Percentiles rank a stretch among this genome's conserved stretches.
These are phyloP conservation scores for Lactuca sativa DNA, from an alignment of 129 eudicot genomes.

Conservation along the genomic window DNA sequence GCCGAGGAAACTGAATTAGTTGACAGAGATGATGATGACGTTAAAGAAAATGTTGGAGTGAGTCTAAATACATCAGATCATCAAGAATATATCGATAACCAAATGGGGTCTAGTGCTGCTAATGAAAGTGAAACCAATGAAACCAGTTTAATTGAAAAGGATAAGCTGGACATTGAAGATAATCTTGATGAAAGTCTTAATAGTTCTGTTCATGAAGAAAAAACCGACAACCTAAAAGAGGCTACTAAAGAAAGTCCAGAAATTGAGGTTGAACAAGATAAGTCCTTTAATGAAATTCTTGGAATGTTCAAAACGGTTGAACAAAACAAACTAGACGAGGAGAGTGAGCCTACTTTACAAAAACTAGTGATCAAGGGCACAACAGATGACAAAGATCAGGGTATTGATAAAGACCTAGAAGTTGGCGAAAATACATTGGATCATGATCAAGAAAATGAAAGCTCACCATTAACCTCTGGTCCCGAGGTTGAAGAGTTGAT, in stretches of 20 bases:
- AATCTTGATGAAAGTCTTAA: slow-evolving; percentile 19
- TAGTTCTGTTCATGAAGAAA: slow-evolving; percentile 22
- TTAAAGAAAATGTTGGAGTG: slow-evolving; percentile 26
- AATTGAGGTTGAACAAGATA: slow-evolving; percentile 22
- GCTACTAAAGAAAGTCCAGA: background rate
- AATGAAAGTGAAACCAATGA: background rate
- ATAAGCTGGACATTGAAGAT: slow-evolving; percentile 27
- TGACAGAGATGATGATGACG: background rate
- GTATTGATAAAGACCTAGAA: slow-evolving; percentile 19
- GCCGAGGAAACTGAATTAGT: background rate
- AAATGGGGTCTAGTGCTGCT: background rate
- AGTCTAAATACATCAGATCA: slow-evolving; percentile 9
- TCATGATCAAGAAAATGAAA: slow-evolving; percentile 21
- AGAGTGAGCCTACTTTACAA: slow-evolving; percentile 21
- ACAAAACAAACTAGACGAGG: slow-evolving; percentile 18
- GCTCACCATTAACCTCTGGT: background rate
- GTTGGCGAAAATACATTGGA: slow-evolving; percentile 12
- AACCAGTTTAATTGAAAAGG: background rate
- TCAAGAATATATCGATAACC: slow-evolving; percentile 24
- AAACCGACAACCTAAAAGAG: slow-evolving; percentile 18
- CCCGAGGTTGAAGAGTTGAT: slow-evolving; percentile 20
- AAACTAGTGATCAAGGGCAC: slow-evolving; percentile 20
- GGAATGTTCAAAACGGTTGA: slow-evolving; percentile 31
- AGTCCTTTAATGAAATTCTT: slow-evolving; percentile 33
- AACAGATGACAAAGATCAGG: slow-evolving; percentile 9